Evolutionary conservation across 495 filamentous ascomycete genomes (phyloP).

Genomic region (Pseudoneurospora amorphoporcata): DNA sequence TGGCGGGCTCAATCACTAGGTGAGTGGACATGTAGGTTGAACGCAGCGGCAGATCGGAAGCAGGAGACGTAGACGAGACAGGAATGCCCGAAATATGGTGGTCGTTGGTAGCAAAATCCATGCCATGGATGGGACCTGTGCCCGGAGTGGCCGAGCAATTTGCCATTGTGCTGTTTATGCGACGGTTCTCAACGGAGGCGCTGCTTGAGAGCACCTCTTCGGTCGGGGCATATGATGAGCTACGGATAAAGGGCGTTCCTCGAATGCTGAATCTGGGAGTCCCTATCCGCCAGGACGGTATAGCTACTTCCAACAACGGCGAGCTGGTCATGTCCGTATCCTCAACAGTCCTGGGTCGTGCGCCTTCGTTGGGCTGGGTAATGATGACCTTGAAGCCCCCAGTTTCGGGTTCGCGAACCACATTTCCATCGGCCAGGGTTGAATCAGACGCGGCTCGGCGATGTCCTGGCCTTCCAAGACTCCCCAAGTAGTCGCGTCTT

Average conservation of each 20-base stretch:
- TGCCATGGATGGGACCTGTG: neutral
- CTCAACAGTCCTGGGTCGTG: conserved; percentile 56
- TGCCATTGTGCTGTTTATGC: neutral
- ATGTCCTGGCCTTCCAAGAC: conserved; percentile 12
- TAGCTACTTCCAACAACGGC: conserved; percentile 63
- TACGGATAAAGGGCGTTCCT: conserved; percentile 72
- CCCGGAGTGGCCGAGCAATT: neutral
- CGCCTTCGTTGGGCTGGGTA: conserved; percentile 54
- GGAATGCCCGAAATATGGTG: neutral
- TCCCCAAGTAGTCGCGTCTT: conserved; percentile 16
- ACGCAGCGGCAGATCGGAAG: conserved; percentile 18
- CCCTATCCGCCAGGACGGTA: conserved; percentile 79
- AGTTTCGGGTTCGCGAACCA: conserved; percentile 43
- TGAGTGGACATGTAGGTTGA: conserved; percentile 35
- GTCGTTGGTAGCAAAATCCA: neutral
- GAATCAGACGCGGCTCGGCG: conserved; percentile 42
- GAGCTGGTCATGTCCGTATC: conserved; percentile 33
- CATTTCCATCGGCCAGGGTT: conserved; percentile 30
- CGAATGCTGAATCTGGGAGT: conserved; percentile 69
- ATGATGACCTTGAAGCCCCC: conserved; percentile 79
- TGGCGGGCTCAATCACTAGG: conserved; percentile 42
- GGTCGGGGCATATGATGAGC: conserved; percentile 52
- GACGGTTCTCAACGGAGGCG: conserved; percentile 27
- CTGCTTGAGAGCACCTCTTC: conserved; percentile 38
- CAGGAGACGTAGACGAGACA: conserved; percentile 7